Percentiles rank a stretch among this genome's conserved stretches.
phyloP scores from a whole-genome alignment of 202 grass and related monocot species.

The Cymbopogon flexuosus region DNA sequence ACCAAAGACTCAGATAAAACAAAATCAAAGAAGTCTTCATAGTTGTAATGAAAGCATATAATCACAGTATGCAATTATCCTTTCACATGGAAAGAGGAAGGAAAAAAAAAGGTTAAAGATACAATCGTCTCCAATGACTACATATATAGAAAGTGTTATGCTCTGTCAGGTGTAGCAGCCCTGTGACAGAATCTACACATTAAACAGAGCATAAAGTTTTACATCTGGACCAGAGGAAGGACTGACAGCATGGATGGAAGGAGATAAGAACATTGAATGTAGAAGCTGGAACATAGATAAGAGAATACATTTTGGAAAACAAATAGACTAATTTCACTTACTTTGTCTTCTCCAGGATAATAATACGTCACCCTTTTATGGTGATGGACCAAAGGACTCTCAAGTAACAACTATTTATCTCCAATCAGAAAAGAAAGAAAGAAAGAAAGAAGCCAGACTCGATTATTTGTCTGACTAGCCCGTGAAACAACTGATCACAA shows the following conservation, averaged over 20 bases:
- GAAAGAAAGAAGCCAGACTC: neutral
- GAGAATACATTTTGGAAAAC: neutral
- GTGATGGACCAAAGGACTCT: neutral
- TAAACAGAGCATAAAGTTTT: neutral
- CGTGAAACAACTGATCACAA: neutral
- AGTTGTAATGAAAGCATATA: conserved; percentile 26
- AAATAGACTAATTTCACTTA: neutral
- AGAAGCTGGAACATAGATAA: neutral
- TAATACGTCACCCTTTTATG: neutral
- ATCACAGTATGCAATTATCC: conserved; percentile 13
- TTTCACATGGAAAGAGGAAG: neutral
- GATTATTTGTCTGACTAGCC: neutral
- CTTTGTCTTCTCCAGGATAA: neutral
- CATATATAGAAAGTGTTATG: conserved; percentile 28
- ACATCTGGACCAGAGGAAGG: neutral
- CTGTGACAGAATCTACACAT: neutral
- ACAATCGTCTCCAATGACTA: neutral
- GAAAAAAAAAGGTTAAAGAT: neutral
- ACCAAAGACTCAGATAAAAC: neutral
- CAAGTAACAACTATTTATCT: neutral
- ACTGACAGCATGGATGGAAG: neutral
- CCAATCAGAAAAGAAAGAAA: neutral
- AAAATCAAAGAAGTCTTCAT: neutral
- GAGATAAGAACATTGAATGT: neutral
- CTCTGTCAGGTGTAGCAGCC: neutral